Base-by-base conservation (phyloP, 2,329 filamentous ascomycete genomes). In the Fusarium mangiferae region DNA sequence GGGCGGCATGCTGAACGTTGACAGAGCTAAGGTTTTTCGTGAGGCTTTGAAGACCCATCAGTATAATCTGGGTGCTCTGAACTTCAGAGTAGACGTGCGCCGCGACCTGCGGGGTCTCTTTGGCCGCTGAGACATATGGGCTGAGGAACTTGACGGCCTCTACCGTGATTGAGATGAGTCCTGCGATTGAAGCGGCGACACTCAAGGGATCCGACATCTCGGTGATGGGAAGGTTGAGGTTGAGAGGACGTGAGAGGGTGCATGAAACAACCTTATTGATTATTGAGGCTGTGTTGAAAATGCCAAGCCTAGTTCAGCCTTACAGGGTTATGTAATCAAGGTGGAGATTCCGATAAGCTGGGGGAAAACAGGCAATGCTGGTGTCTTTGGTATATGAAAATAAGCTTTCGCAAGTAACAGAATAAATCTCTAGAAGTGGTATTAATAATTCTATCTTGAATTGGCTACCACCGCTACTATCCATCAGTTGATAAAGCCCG, bases 91-190 rank as follows among this genome's bases (percentile, higher is more conserved):
- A 41, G 2, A 75, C 66, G 4, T 57, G 59, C 6, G 55, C 33
- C 6, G 69, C 61, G 6, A 75, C 41, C 24, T 63, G 66, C 2
- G 72, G 72, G 2, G 69, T 75, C 5, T 75, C 72, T n/a, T 70
- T 75, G 0, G 60, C 49, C 0, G 69, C 72, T 0, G 69, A 70
- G 3, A 71, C 49, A 39, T 75, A 75, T 0, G 69, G 73, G 0
- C 52, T 45, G 2, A 73, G 56, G 3, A 70, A 52, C 13, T 70
- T 70, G 22, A 18, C 52, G 0, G 66, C 36, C 9, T 72, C 52
- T 1, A 48, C 68, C 0, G 52, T 51, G 4, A 61, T 56, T 1
- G 64, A 69, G 0, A 70, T 44, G 0, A 74, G 60, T 2, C 64
- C 72, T 3, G 68, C 68, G 4, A 74, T 72, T 0, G 65, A 74